These are phyloP conservation scores for Pterocarpus macrocarpus DNA, from an alignment of 306 rosid species.

Conservation along the genomic window DNA sequence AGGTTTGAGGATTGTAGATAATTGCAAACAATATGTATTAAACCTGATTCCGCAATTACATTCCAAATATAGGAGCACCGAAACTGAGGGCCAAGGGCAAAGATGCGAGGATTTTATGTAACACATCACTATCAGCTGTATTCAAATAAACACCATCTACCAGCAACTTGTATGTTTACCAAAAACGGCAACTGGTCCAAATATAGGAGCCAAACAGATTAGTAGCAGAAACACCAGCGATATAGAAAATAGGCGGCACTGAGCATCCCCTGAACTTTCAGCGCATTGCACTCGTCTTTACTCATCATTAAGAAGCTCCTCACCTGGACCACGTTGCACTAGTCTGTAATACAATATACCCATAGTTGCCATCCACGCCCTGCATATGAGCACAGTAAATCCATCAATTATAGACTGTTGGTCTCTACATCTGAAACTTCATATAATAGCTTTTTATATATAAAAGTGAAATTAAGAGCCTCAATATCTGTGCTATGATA, in stretches of 20 bases:
- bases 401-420: constrained; percentile 40
- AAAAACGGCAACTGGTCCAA: constrained; percentile 47
- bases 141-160: constrained; percentile 56
- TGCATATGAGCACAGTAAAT: constrained; percentile 53
- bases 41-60: constrained; percentile 61
- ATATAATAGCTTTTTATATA: constrained; percentile 20
- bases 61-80: constrained; percentile 45
- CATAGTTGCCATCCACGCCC: constrained; percentile 99
- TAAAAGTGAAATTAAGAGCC: not conserved
- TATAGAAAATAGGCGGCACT: constrained; percentile 41
- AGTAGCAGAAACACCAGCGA: constrained; percentile 55
- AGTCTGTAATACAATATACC: constrained; percentile 99
- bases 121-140: constrained; percentile 46
- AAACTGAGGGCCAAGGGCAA: constrained; percentile 50
- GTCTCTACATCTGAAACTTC: constrained; percentile 1
- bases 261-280: not conserved
- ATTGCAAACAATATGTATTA: constrained; percentile 47
- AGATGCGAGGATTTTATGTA: constrained; percentile 47
- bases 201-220: constrained; percentile 53
- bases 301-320: constrained; percentile 66
- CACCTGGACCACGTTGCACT: constrained; percentile 78
- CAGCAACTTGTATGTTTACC: constrained; percentile 48
- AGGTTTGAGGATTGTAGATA: constrained; percentile 34
- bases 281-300: constrained; percentile 53
- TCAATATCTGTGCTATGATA: not conserved